Evolutionary conservation across 2,329 filamentous ascomycete genomes (phyloP).

Genomic region (Cryphonectria japonica): DNA sequence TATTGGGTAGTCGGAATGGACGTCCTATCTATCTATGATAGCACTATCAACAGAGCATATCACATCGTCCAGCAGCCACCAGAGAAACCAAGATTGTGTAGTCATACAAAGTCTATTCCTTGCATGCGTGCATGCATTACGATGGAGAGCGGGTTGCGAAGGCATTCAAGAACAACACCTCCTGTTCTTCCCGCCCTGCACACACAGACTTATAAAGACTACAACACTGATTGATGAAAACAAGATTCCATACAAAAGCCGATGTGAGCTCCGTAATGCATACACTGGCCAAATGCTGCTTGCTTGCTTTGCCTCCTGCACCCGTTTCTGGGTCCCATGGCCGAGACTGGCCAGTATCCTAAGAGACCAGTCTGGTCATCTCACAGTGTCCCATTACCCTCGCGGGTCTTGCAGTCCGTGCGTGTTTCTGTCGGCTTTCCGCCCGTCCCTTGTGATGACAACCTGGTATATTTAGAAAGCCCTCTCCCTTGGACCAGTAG

Average conservation of each 20-base stretch:
- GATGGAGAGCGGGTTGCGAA: not conserved
- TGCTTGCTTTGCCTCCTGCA: conserved; percentile 12
- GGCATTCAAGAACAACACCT: conserved; percentile 8
- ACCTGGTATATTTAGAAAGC: not conserved
- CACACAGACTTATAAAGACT: conserved; percentile 12
- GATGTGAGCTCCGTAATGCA: conserved; percentile 21
- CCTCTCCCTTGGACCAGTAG: conserved; percentile 17
- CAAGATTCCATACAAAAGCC: conserved; percentile 25
- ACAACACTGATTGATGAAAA: conserved; percentile 16
- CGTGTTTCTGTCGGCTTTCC: conserved; percentile 3
- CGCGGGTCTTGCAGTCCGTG: conserved; percentile 2
- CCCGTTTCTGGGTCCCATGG: conserved; percentile 6
- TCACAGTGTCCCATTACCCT: conserved; percentile 7
- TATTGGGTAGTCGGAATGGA: not conserved
- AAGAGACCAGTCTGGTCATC: conserved; percentile 10
- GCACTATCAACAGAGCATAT: not conserved
- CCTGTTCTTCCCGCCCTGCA: not conserved
- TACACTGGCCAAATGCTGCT: conserved; percentile 22
- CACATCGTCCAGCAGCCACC: not conserved
- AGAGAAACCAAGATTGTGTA: not conserved
- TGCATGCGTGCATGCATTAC: conserved; percentile 16
- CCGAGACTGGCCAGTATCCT: conserved; percentile 16
- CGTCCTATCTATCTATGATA: not conserved
- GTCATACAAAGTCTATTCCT: conserved; percentile 16
- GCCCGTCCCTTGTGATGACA: conserved; percentile 13